Evolutionary conservation across 805 yeast genomes (phyloP).

Genomic region (Cyberlindnera japonica): DNA sequence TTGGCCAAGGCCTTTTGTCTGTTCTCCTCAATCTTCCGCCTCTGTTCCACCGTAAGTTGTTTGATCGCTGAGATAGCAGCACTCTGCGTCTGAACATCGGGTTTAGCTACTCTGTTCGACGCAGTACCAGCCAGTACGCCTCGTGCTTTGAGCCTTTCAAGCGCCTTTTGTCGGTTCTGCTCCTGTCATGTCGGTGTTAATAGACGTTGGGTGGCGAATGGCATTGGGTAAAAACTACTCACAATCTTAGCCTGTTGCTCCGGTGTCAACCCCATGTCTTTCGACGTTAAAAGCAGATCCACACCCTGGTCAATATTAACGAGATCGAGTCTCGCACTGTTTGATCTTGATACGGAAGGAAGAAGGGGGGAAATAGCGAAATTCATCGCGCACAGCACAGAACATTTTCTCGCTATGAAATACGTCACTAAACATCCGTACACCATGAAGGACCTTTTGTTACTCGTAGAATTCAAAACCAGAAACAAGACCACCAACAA

Average conservation of each 20-base stretch:
- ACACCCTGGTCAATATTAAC: background rate
- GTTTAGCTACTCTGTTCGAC: background rate
- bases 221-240: conserved; percentile 13
- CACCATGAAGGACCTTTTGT: no score
- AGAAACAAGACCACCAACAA: no score
- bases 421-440: conserved; percentile 2
- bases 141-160: conserved; percentile 35
- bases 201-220: background rate
- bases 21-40: conserved; percentile 1
- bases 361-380: no score
- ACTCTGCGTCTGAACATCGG: background rate
- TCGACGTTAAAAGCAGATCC: background rate
- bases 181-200: background rate
- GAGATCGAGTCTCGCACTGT: background rate
- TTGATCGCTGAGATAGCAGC: background rate
- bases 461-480: no score
- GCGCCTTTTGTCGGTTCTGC: conserved; percentile 45
- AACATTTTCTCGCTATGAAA: background rate
- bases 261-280: conserved; percentile 22
- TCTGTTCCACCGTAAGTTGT: background rate
- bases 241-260: conserved; percentile 33
- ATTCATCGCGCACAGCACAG: no score
- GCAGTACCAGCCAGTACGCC: background rate
- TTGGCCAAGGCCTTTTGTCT: conserved; percentile 54
- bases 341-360: background rate